Evolutionary conservation across 2,329 filamentous ascomycete species (phyloP).

Genomic region (Bipolaris oryzae): DNA sequence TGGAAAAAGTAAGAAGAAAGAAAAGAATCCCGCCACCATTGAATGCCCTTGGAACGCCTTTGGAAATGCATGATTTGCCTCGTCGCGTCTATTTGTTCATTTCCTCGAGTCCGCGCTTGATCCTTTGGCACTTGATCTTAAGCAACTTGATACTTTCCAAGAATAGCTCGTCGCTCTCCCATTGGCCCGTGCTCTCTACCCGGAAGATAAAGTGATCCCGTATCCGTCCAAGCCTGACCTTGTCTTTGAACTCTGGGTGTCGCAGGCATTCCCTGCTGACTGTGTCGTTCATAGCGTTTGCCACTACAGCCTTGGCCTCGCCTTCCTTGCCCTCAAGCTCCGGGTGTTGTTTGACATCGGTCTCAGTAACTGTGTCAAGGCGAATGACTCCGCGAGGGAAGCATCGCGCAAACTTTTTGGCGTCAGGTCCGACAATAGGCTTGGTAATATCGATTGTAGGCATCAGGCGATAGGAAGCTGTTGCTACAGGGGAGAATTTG

Average conservation of each 20-base stretch:
- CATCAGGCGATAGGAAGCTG: constrained; percentile 88
- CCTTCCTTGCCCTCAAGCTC: constrained; percentile 77
- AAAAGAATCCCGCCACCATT: constrained; percentile 5
- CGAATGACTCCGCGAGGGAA: constrained; percentile 89
- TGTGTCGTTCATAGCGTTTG: constrained; percentile 89
- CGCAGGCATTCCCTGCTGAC: constrained; percentile 91
- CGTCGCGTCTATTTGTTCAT: constrained; percentile 31
- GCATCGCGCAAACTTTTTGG: constrained; percentile 86
- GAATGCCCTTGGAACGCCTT: constrained; percentile 29
- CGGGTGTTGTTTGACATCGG: constrained; percentile 66
- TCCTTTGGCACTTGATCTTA: constrained; percentile 79
- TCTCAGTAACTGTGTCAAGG: constrained; percentile 71
- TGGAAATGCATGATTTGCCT: constrained; percentile 27
- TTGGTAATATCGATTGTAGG: constrained; percentile 82
- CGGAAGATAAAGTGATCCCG: constrained; percentile 98
- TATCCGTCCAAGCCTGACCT: constrained; percentile 88
- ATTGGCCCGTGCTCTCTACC: constrained; percentile 93
- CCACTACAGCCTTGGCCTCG: constrained; percentile 85
- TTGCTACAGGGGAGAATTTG: constrained; percentile 96
- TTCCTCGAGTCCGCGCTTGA: constrained; percentile 70
- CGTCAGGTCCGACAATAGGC: constrained; percentile 86
- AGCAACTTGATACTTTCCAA: constrained; percentile 84
- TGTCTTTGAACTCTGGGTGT: constrained; percentile 91
- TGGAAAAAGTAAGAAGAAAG: neutral
- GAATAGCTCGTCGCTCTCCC: constrained; percentile 92